Percentiles rank a stretch among this genome's conserved stretches.
Conservation (phyloP, 768 basidiomycete genomes). For the Podaxis rugospora region DNA sequence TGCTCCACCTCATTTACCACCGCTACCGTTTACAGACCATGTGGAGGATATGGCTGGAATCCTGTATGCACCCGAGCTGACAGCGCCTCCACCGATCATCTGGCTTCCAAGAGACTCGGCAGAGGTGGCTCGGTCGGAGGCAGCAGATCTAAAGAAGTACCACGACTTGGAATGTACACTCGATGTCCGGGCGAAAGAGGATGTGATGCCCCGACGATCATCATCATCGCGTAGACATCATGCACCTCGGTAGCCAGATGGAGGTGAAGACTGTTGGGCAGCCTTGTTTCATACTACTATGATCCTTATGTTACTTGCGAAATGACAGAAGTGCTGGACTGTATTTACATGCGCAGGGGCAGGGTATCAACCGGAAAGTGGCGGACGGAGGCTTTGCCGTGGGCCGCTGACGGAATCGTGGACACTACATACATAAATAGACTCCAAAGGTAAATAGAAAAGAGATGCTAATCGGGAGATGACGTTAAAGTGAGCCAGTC, state of each 20-base stretch:
- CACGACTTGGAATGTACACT: conserved; percentile 69
- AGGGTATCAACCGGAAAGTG: not conserved
- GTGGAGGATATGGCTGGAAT: conserved; percentile 75
- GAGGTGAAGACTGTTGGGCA: conserved; percentile 15
- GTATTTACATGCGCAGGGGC: not conserved
- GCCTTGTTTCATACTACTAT: conserved; percentile 12
- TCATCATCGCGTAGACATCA: conserved; percentile 26
- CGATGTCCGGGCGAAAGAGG: conserved; percentile 59
- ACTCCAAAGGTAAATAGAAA: not conserved
- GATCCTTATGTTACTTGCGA: conserved; percentile 5
- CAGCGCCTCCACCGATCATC: conserved; percentile 74
- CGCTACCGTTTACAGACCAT: conserved; percentile 67
- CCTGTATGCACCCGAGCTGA: conserved; percentile 77
- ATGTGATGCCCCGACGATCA: conserved; percentile 32
- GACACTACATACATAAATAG: not conserved
- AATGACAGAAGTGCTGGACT: not conserved
- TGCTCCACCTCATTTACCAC: conserved; percentile 68
- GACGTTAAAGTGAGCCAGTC: conserved; percentile 18
- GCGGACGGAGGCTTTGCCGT: not conserved
- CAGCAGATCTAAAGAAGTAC: conserved; percentile 69
- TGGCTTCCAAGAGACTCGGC: conserved; percentile 82
- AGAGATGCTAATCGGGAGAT: conserved; percentile 1
- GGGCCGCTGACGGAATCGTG: not conserved
- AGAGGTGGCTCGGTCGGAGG: conserved; percentile 71
- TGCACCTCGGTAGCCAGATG: conserved; percentile 12